phyloP scores from a whole-genome alignment of 208 protist species.

The Acanthamoeba quina region DNA sequence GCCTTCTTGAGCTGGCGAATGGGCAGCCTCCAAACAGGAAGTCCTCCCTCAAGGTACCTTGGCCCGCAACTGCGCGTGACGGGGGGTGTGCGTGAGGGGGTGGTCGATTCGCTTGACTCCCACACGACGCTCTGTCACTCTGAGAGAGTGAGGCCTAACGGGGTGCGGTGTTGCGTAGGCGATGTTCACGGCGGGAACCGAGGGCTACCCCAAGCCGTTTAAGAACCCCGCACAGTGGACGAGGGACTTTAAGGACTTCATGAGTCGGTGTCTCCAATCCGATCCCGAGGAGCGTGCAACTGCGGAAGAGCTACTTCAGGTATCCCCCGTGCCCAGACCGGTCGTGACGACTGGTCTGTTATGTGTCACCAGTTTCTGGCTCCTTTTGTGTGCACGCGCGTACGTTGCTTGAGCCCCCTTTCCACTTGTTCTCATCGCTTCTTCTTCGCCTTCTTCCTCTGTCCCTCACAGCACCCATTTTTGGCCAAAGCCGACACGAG shows the following conservation, averaged over 20 bases:
- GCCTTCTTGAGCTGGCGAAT: conserved; percentile 74
- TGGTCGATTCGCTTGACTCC: background rate
- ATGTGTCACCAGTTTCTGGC: background rate
- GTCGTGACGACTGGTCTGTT: no score
- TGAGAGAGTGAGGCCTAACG: no score
- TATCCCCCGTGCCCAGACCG: background rate
- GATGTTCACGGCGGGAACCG: conserved; percentile 72
- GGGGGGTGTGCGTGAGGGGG: no score
- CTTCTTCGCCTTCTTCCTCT: background rate
- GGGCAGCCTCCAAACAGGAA: conserved; percentile 74
- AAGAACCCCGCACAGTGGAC: conserved; percentile 73
- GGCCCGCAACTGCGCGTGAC: background rate
- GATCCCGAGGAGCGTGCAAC: conserved; percentile 62
- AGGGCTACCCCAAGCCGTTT: conserved; percentile 67
- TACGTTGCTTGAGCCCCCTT: background rate
- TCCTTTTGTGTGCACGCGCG: no score
- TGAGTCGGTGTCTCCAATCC: conserved; percentile 47
- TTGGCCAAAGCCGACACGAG: conserved; percentile 77
- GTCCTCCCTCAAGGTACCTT: conserved; percentile 69
- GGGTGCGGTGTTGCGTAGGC: background rate
- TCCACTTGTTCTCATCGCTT: no score
- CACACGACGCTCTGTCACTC: background rate
- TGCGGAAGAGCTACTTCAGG: conserved; percentile 63
- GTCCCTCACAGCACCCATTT: conserved; percentile 77
- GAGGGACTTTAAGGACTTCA: conserved; percentile 73